Evolutionary conservation across 768 basidiomycete species (phyloP), one percentile per base, ranked within the genome.

Genomic region (Lentinula sp.): DNA sequence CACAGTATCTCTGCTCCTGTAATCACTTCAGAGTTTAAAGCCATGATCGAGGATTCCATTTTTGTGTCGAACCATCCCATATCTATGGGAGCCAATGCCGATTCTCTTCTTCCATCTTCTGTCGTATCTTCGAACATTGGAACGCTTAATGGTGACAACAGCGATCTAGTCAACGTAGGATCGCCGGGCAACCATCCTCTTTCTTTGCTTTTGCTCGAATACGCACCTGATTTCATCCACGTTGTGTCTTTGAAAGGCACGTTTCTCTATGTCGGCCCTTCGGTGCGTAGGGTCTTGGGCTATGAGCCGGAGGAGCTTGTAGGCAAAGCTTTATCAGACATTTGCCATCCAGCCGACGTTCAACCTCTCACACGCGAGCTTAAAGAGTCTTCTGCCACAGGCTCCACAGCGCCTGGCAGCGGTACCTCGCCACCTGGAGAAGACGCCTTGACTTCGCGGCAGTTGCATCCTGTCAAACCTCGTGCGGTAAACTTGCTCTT

Each of bases 211-310:
- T 74, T 92, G 48, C 82, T 91, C 59, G 82, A 84, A 66, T 74
- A 77, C 33, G 73, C 78, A 5, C 85, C 87, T 2, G 96, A 98
- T 71, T 92, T 96, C 70, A 77, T 97, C 23, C 89, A 91, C 68
- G 95, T 98, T 58, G 80, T 99, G 43, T 94, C 91, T 2, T 85
- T 97, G 66, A 95, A 98, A 69, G 96, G 96, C 33, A 79, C 83
- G 15, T 94, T 98, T 73, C 85, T 96, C 52, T 99, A 97, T 71
- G 91, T 93, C 56, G 91, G 93, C 0, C 94, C 94, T 1, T 83
- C 88, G 28, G 85, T 96, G 18, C 75, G 82, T 10, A 76, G 82
- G 33, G 84, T 94, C 9, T 80, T 98, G 39, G 95, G 95, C 41
- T 97, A 95, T 74, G 85, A 89, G 28, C 87, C 95, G 2, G 79